Conservation (phyloP, 2,329 filamentous ascomycete genomes). For the Penicillium decumbens region DNA sequence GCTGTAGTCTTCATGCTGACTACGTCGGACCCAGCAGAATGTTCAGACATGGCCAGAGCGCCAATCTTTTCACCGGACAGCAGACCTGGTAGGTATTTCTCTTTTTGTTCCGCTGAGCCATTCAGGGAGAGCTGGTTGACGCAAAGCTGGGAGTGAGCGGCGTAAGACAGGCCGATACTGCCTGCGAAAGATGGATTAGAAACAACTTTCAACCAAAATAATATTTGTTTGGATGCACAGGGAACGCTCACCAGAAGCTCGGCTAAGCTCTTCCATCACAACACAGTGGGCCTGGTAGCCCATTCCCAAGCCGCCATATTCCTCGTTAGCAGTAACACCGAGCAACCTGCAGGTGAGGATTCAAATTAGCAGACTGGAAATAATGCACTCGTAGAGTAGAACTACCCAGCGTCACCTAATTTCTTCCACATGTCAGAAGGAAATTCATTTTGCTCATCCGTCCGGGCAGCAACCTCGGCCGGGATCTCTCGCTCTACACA, state of each 20-base stretch:
- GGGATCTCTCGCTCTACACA: conserved; percentile 69
- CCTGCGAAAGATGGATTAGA: conserved; percentile 22
- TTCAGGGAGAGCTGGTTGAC: conserved; percentile 95
- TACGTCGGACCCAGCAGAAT: conserved; percentile 85
- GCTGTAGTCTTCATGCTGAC: conserved; percentile 91
- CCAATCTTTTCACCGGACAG: conserved; percentile 77
- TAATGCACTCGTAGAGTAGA: accelerated
- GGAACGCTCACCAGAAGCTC: conserved; percentile 62
- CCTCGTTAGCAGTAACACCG: conserved; percentile 88
- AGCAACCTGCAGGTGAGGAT: conserved; percentile 57
- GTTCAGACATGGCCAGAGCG: conserved; percentile 91
- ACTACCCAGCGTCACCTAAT: conserved; percentile 72
- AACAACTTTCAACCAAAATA: not conserved
- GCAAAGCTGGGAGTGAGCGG: conserved; percentile 91
- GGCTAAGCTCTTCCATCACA: conserved; percentile 89
- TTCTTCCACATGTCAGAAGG: conserved; percentile 90
- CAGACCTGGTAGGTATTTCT: conserved; percentile 71
- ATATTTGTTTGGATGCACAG: not conserved
- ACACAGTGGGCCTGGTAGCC: conserved; percentile 96
- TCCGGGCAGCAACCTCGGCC: conserved; percentile 72
- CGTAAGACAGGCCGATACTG: conserved; percentile 72
- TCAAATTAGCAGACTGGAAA: not conserved
- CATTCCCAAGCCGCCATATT: conserved; percentile 82
- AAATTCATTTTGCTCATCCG: conserved; percentile 84
- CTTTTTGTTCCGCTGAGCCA: conserved; percentile 72